Conservation (phyloP, 352 stramenopile species). For the Phytopythium litorale region DNA sequence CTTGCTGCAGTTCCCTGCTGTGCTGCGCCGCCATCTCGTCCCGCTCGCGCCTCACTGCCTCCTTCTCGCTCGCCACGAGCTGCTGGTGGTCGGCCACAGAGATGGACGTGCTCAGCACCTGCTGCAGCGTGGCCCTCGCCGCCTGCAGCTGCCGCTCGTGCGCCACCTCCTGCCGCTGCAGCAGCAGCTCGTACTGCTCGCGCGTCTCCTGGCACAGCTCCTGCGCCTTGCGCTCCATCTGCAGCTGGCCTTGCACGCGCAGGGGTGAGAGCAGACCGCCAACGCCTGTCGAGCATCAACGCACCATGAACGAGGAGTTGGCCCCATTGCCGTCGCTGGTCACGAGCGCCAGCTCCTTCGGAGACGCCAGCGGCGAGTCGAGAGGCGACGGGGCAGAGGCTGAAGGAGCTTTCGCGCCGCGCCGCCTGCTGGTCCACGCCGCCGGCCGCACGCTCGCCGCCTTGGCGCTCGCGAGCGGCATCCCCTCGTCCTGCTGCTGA, state of each 20-base stretch:
- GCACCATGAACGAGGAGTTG: neutral
- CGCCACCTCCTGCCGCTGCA: constrained; percentile 33
- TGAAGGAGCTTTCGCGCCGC: neutral
- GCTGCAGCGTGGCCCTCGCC: constrained; percentile 34
- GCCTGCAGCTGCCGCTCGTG: constrained; percentile 41
- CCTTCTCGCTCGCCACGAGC: constrained; percentile 19
- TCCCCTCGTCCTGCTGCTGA: neutral
- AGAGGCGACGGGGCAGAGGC: neutral
- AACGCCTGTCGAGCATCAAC: neutral
- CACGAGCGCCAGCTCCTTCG: neutral
- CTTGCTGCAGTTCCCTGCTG: constrained; percentile 15
- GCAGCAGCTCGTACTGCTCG: constrained; percentile 43
- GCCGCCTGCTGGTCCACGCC: neutral
- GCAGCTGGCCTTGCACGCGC: neutral
- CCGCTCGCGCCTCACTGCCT: constrained; percentile 20
- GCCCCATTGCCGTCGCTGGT: neutral
- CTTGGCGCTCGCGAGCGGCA: constrained; percentile 1
- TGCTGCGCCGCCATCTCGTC: constrained; percentile 18
- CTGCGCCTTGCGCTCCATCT: constrained; percentile 26
- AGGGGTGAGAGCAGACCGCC: neutral
- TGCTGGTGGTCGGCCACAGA: constrained; percentile 54
- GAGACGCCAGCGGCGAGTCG: neutral
- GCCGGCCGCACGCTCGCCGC: neutral
- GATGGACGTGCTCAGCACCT: constrained; percentile 41
- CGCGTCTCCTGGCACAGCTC: constrained; percentile 54